Evolutionary conservation across 495 filamentous ascomycete genomes (phyloP), one percentile per base, ranked within the genome.

Genomic region (Penicillium subrubescens): DNA sequence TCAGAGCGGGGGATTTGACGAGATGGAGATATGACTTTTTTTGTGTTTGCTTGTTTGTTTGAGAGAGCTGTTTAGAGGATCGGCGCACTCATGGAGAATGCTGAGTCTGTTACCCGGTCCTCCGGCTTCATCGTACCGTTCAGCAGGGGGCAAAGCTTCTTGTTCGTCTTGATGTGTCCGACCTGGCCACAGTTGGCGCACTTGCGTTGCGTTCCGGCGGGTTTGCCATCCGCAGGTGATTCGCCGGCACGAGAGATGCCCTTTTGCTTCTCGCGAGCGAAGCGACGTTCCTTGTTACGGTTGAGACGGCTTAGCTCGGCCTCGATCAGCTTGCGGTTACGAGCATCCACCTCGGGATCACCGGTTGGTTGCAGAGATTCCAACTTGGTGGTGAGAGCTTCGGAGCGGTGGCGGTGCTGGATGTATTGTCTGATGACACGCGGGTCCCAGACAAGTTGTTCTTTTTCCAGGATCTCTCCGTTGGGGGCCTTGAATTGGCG

Each of bases 91-190:
- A 84, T 83, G 0, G 81, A 80, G 62, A 86, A 86, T 33, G 82
- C 82, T 11, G 83, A 82, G 63, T 82, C 81, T 55, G 74, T 80
- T 43, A 83, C 76, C 4, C 77, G 81, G 34, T 92, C 90, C 63
- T 90, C 89, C 50, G 85, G 84, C 57, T 90, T 91, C 79, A 88
- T 89, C 7, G 88, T 91, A 48, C 93, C 93, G 70, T 97, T 97
- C 50, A 97, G 89, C 70, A 96, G 79, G 6, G 93, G 93, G 69
- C 93, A 97, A 68, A 96, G 90, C 90, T 94, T 97, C 83, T 97
- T 95, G 81, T 97, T 97, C n/a, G 94, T 97, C 77, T 96, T 96
- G 83, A 99, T 99, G 71, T 99, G 95, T 27, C 95, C 95, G 23
- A 94, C 89, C 70, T 93, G 89, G 35, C 94, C 94, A 70, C 95